Percentiles rank a stretch among this genome's conserved stretches.
These are phyloP conservation scores for Alternaria hordeiaustralica DNA, from an alignment of 2,329 filamentous ascomycete genomes.

Conservation along the genomic window DNA sequence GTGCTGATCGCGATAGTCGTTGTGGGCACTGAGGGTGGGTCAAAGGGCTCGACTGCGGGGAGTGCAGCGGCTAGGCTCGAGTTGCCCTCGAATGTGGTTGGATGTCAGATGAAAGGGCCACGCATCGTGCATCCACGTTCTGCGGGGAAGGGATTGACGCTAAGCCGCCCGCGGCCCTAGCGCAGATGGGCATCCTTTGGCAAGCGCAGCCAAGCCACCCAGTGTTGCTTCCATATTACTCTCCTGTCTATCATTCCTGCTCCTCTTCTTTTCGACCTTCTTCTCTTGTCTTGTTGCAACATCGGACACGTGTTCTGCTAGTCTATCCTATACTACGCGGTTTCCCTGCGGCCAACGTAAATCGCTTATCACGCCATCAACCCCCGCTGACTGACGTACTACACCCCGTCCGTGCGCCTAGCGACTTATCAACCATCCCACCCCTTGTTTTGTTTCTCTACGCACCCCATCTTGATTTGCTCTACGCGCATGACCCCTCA, in stretches of 20 bases:
- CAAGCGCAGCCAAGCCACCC: slow-evolving; percentile 15
- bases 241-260: slow-evolving; percentile 24
- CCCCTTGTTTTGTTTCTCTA: slow-evolving; percentile 20
- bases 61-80: slow-evolving; percentile 21
- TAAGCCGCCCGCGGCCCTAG: slow-evolving; percentile 26
- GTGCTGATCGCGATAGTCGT: slow-evolving; percentile 29
- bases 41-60: slow-evolving; percentile 25
- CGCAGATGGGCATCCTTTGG: slow-evolving; percentile 14
- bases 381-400: slow-evolving; percentile 37
- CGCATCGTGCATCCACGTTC: slow-evolving; percentile 31
- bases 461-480: slow-evolving; percentile 7
- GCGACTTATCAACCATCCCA: slow-evolving; percentile 26
- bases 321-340: slow-evolving; percentile 21
- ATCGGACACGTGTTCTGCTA: slow-evolving; percentile 1
- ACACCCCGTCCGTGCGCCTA: slow-evolving; percentile 31
- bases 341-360: slow-evolving; percentile 14
- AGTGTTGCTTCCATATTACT: slow-evolving; percentile 33
- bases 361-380: slow-evolving; percentile 36
- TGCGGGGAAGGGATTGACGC: slow-evolving; percentile 42
- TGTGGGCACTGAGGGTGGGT: slow-evolving; percentile 26
- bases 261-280: slow-evolving; percentile 8
- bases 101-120: slow-evolving; percentile 11
- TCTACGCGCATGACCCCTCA: background rate
- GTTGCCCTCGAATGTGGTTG: slow-evolving; percentile 16
- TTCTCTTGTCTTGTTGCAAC: slow-evolving; percentile 11